A percentile compares a stretch with the other conserved stretches of the same genome.
Conservation (phyloP, 1,284 basidiomycete species). For the Fomes fomentarius region DNA sequence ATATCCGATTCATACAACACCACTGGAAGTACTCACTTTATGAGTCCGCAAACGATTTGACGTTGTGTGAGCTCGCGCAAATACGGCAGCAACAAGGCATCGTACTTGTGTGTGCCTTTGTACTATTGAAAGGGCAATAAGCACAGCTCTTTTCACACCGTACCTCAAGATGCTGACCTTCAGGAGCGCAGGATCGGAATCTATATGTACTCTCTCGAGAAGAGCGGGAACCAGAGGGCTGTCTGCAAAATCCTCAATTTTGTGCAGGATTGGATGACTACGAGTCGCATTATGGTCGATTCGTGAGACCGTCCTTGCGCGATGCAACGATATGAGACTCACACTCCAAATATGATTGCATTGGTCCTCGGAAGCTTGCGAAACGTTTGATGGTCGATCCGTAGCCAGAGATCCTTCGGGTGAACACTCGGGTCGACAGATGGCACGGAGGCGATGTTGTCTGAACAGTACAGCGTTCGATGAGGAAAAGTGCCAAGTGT, state of each 20-base stretch:
- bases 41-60: constrained; percentile 41
- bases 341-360: constrained; percentile 45
- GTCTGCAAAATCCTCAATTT: constrained; percentile 39
- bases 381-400: constrained; percentile 44
- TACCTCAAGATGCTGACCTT: constrained; percentile 24
- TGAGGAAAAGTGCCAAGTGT: not conserved
- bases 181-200: constrained; percentile 37
- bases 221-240: constrained; percentile 42
- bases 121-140: constrained; percentile 28
- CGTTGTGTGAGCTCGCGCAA: constrained; percentile 37
- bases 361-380: constrained; percentile 43
- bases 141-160: not conserved
- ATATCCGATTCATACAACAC: not conserved
- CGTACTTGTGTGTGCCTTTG: constrained; percentile 39
- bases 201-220: constrained; percentile 40
- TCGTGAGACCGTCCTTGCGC: not conserved
- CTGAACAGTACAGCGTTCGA: constrained; percentile 10
- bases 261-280: constrained; percentile 41
- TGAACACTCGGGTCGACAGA: constrained; percentile 31
- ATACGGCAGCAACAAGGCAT: constrained; percentile 39
- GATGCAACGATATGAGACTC: constrained; percentile 4
- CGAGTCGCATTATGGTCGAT: not conserved
- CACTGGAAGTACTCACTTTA: constrained; percentile 19
- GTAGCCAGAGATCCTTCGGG: constrained; percentile 37
- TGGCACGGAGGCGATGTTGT: constrained; percentile 32